A percentile compares a stretch with the other conserved stretches of the same genome.
Evolutionary conservation across 2,329 filamentous ascomycete species (phyloP).

Genomic region (Hirsutella rhossiliensis): DNA sequence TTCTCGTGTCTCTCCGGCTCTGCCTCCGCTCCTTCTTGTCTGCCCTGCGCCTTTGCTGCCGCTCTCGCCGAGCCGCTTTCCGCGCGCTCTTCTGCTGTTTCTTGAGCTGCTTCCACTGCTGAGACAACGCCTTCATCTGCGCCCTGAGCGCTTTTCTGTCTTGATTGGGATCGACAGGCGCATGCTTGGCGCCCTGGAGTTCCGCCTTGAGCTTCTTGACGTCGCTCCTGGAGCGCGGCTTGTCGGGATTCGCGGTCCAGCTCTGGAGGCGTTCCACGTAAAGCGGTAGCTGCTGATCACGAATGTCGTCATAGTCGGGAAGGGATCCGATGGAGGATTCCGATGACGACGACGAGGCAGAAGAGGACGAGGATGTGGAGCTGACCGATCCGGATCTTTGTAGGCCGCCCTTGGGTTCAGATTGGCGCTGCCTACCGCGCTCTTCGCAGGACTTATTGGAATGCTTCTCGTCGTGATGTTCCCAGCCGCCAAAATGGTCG

Average conservation of each 20-base stretch:
- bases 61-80: conserved; percentile 18
- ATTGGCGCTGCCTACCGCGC: neutral
- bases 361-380: conserved; percentile 21
- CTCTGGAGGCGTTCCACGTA: conserved; percentile 29
- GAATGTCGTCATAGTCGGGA: conserved; percentile 38
- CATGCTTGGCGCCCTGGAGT: conserved; percentile 26
- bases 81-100: conserved; percentile 17
- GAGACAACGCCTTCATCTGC: conserved; percentile 31
- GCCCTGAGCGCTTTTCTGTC: conserved; percentile 24
- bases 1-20: conserved; percentile 16
- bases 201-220: conserved; percentile 28
- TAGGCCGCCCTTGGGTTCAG: conserved; percentile 6
- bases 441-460: neutral
- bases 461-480: too few species aligned
- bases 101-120: conserved; percentile 26
- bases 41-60: conserved; percentile 14
- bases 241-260: conserved; percentile 38
- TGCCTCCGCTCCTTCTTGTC: conserved; percentile 21
- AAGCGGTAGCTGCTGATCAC: conserved; percentile 33
- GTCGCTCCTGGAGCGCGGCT: conserved; percentile 32
- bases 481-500: neutral
- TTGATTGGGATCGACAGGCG: neutral
- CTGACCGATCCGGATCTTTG: conserved; percentile 14
- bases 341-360: conserved; percentile 20
- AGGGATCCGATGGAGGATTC: conserved; percentile 38